Base-by-base conservation (phyloP, 257 asterid species). In the Salvia rosmarinus region DNA sequence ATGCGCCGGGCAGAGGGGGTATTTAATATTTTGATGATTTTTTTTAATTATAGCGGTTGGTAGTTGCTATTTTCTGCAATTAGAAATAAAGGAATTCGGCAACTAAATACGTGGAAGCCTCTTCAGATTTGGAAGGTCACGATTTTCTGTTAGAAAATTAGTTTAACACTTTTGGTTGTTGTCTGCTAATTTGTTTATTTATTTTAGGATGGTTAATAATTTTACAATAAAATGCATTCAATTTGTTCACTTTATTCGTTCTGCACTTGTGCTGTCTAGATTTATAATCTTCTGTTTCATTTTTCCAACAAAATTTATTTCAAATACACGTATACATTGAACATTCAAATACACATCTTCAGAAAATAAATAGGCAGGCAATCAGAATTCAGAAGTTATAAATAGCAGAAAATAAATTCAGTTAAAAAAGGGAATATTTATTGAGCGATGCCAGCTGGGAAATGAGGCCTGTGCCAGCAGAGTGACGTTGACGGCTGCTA, bases 401-500 rank as follows among this genome's bases (percentile, higher is more conserved):
- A 32, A 32, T 32, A 39, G 44, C 44, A 39, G 44, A 9, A 39
- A 39, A 39, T 7, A 39, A 39, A 39, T 39, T 7, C 0, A 10
- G 12, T 9, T 2, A 1, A 21, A 20, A 6, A 52, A 13, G 1
- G n/a, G 52, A 74, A 47, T 19, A 78, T 76, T 70, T 40, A 68
- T 75, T 75, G 62, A 70, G 39, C 70, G 66, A 51, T 2, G 82
- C 77, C 84, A 87, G 86, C 88, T 87, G 89, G 80, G 57, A 55
- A 4, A 12, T 23, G 40, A 21, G 66, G 70, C 17, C 14, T 64
- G 67, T 47, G 79, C 85, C 86, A 84, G 84, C 76, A 34, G 67
- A 34, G 65, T 75, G 95, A 86, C 58, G 82, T 67, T 77, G 90
- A 85, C 85, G 86, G 82, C 86, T 75, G 75, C 72, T 37, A 46